phyloP scores from a whole-genome alignment of 1,139 yeast genomes.

The Saccharomyces hybrid region DNA sequence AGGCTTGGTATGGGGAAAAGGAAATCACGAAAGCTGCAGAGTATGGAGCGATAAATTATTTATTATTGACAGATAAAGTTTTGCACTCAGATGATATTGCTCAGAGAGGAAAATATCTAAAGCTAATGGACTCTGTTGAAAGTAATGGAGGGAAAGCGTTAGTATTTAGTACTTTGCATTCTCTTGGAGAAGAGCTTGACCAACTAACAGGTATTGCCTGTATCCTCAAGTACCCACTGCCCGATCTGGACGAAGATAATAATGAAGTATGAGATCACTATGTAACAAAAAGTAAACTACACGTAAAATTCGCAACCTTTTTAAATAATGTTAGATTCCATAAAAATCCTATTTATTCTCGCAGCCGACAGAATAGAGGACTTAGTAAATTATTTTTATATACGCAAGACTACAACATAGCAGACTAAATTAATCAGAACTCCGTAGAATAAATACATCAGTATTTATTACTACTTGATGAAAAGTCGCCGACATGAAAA shows the following conservation, averaged over 20 bases:
- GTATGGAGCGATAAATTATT: slow-evolving; percentile 66
- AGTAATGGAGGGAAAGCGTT: slow-evolving; percentile 69
- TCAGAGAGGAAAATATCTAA: slow-evolving; percentile 61
- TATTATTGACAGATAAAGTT: slow-evolving; percentile 71
- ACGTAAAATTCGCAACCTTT: neutral
- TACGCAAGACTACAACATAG: no score
- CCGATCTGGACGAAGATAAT: slow-evolving; percentile 71
- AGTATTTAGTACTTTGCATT: slow-evolving; percentile 80
- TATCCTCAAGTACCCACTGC: slow-evolving; percentile 72
- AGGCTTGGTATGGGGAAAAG: slow-evolving; percentile 89
- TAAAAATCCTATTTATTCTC: no score
- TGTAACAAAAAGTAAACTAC: neutral
- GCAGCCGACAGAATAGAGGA: no score
- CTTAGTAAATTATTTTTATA: no score
- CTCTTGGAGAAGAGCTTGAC: slow-evolving; percentile 81
- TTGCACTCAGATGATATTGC: slow-evolving; percentile 71
- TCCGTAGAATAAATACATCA: no score
- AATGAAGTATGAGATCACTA: slow-evolving; percentile 20
- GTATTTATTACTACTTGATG: no score
- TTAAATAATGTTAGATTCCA: no score
- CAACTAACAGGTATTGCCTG: slow-evolving; percentile 91
- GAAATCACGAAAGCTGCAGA: slow-evolving; percentile 71
- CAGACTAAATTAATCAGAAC: no score
- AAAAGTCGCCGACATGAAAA: no score
- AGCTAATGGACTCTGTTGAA: slow-evolving; percentile 61